Base-by-base conservation (phyloP, 2,329 filamentous ascomycete genomes). In the Cephalotrichum gorgonifer region DNA sequence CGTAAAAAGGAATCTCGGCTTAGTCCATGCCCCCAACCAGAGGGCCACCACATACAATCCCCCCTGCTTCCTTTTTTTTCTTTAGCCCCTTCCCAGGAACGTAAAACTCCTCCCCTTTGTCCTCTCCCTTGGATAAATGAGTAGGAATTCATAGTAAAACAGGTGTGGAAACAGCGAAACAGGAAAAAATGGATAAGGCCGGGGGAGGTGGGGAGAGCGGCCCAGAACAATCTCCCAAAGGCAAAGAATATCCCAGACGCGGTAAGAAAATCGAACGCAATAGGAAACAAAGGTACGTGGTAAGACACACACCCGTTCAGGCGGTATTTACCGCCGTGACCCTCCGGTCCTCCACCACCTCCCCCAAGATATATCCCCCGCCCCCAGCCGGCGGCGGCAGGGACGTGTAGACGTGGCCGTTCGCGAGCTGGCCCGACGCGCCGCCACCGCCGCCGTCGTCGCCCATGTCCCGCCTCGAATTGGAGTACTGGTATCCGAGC, bases 401-500 rank as follows among this genome's bases (percentile, higher is more conserved):
- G 9, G 47, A 31, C 14, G 47, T 39, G 22, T 49, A 49, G 6
- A 44, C 42, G 4, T 49, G 47, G 14, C 47, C 47, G 14, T 49
- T 49, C 8, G 28, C 41, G 5, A 49, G 41, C 41, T 49, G 47
- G 5, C 27, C 27, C 26, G 26, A n/a, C 26, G 3, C 43, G 8
- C 27, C 43, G 17, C 26, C n/a, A 17, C 22, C n/a, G 11, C 22
- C 25, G 23, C 22, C 30, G 23, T 20, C 11, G 33, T 30, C 45
- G 33, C 45, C 38, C 17, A 9, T 9, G 12, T 39, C 35, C 17
- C 35, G 35, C 14, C 33, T 35, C 14, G 46, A 33, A 23, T 31
- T 27, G n/a, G 46, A 48, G 48, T 55, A 55, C 22, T 53, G 50
- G 31, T 55, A 55, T n/a, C 48, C 49, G 15, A 53, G 14, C 6